Percentiles rank a stretch among this genome's conserved stretches.
These are phyloP conservation scores for Mortierella sp. DNA, from an alignment of 371 early-diverging fungal genomes.

Conservation along the genomic window DNA sequence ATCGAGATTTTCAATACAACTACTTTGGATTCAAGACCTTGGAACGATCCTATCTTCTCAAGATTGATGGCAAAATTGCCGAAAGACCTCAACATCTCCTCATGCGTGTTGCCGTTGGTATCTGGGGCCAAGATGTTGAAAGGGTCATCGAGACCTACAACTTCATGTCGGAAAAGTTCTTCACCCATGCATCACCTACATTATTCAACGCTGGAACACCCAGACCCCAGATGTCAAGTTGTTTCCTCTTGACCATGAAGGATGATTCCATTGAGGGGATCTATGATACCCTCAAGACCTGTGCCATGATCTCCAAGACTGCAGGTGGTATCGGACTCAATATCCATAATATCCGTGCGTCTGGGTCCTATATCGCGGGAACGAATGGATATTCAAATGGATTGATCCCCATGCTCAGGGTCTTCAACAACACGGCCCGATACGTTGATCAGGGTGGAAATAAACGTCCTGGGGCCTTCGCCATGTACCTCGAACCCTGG, in stretches of 20 bases:
- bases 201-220: constrained; percentile 99
- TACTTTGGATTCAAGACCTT: constrained; percentile 99
- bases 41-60: constrained; percentile 95
- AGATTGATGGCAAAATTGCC: constrained; percentile 84
- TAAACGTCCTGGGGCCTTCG: constrained; percentile 99
- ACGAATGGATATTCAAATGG: constrained; percentile 99
- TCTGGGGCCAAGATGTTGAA: constrained; percentile 95
- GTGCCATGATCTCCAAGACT: constrained; percentile 98
- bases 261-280: constrained; percentile 99
- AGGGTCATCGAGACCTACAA: constrained; percentile 97
- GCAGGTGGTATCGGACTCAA: constrained; percentile 99
- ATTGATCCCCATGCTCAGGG: constrained; percentile 98
- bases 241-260: constrained; percentile 97
- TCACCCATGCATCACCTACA: constrained; percentile 99
- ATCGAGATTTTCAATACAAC: constrained; percentile 97
- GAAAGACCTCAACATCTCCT: constrained; percentile 99
- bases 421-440: constrained; percentile 98
- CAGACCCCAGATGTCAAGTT: constrained; percentile 95
- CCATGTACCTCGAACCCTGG: constrained; percentile 99
- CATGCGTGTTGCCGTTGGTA: constrained; percentile 99
- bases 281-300: constrained; percentile 97
- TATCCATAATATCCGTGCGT: constrained; percentile 95
- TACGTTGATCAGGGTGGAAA: constrained; percentile 99
- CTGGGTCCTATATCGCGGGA: constrained; percentile 97
- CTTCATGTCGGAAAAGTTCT: constrained; percentile 94